Evolutionary conservation across 2,329 filamentous ascomycete species (phyloP).

Genomic region (Fusarium hainanense): DNA sequence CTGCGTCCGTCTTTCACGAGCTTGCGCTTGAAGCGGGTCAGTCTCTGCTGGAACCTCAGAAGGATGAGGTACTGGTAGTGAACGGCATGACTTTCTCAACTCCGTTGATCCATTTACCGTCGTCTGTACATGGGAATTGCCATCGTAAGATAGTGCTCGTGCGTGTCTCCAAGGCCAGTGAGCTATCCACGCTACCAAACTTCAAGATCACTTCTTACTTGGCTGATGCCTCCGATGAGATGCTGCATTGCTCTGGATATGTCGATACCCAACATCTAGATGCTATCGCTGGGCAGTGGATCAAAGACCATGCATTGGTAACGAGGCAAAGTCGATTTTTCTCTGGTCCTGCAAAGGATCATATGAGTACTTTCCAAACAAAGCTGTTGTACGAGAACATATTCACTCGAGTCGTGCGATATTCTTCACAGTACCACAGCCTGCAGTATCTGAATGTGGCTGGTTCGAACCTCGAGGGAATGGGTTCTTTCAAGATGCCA

Average conservation of each 20-base stretch:
- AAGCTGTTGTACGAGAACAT: not conserved
- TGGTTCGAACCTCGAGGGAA: conserved; percentile 4
- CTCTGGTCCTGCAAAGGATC: not conserved
- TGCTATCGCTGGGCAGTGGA: not conserved
- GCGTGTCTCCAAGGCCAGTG: too few relatives aligned
- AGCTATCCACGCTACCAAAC: too few relatives aligned
- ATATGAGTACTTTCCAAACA: not conserved
- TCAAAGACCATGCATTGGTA: not conserved
- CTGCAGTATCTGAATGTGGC: not conserved
- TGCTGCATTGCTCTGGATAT: not conserved
- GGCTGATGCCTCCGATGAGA: not conserved
- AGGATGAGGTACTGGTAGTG: too few relatives aligned
- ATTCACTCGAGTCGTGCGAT: not conserved
- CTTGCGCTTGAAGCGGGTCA: not conserved
- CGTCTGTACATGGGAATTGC: not conserved
- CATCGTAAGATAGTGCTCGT: too few relatives aligned
- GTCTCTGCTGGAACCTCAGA: too few relatives aligned
- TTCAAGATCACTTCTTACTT: too few relatives aligned
- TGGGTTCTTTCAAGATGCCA: not conserved
- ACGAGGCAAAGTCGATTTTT: not conserved
- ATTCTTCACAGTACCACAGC: not conserved
- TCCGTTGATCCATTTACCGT: not conserved
- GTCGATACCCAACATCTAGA: not conserved
- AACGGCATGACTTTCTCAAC: not conserved
- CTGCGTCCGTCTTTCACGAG: conserved; percentile 5